phyloP scores from a whole-genome alignment of 208 protist species.

The Wallacemonas collosoma region DNA sequence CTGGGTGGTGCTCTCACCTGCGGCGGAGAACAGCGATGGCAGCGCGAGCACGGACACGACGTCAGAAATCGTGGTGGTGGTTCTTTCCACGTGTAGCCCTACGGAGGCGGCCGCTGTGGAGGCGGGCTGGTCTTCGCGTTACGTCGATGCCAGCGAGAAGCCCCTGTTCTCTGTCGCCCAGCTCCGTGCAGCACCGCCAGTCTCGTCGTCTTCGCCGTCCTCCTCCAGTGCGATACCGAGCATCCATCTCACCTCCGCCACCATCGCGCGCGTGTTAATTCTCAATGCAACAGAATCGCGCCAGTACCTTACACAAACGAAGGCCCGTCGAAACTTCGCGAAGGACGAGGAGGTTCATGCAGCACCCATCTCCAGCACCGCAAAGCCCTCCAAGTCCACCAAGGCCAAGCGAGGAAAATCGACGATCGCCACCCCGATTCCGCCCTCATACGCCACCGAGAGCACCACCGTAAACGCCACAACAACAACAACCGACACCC shows the following conservation, averaged over 20 bases:
- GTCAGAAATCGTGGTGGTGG: not conserved
- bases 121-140: not conserved
- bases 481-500: not conserved
- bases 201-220: not conserved
- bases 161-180: conserved; percentile 4
- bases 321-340: conserved; percentile 1
- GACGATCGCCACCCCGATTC: not conserved
- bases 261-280: not conserved
- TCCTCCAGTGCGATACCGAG: not conserved
- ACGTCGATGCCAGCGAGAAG: not conserved
- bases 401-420: not conserved
- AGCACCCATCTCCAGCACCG: not conserved
- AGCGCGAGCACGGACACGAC: not conserved
- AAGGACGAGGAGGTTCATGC: not conserved
- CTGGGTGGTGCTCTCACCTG: not conserved
- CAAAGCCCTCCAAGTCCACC: not conserved
- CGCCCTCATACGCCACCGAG: not conserved
- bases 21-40: not conserved
- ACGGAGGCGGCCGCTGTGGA: conserved; percentile 5
- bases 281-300: not conserved
- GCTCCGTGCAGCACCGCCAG: not conserved
- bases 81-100: not conserved
- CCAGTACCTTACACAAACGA: not conserved
- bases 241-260: not conserved
- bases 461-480: not conserved